A percentile compares a stretch with the other conserved stretches of the same genome.
Evolutionary conservation across 768 basidiomycete species (phyloP).

Genomic region (Auricularia heimuer): DNA sequence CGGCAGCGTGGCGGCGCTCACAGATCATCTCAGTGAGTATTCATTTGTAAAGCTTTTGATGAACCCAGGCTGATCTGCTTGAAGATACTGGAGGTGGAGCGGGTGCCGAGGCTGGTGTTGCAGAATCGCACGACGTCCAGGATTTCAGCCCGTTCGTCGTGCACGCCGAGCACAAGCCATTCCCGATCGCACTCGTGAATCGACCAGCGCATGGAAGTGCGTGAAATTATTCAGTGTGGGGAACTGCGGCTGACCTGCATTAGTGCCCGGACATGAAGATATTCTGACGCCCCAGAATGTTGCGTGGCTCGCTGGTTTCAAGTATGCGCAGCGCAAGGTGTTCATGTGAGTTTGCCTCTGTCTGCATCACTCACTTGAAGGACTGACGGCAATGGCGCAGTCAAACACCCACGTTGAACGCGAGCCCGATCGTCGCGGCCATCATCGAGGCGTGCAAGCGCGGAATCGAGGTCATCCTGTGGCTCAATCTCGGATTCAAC

Average conservation of each 20-base stretch:
- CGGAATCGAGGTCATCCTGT: conserved; percentile 50
- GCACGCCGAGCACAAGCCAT: conserved; percentile 44
- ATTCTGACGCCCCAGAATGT: conserved; percentile 50
- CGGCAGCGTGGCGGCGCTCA: conserved; percentile 22
- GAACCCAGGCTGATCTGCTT: neutral
- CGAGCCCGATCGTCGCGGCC: conserved; percentile 48
- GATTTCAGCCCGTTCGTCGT: conserved; percentile 55
- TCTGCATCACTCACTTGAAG: neutral
- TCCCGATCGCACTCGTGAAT: conserved; percentile 59
- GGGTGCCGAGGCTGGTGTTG: conserved; percentile 2
- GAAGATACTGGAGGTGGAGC: conserved; percentile 2
- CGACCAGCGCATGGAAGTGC: conserved; percentile 47
- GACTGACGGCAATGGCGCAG: conserved; percentile 16
- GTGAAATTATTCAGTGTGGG: conserved; percentile 6
- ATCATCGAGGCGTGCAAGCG: conserved; percentile 50
- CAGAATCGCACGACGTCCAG: conserved; percentile 17
- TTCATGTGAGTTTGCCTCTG: conserved; percentile 40
- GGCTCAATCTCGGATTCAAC: conserved; percentile 48
- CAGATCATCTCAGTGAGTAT: conserved; percentile 28
- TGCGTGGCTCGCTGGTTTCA: conserved; percentile 57
- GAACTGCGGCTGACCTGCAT: neutral
- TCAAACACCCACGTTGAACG: conserved; percentile 66
- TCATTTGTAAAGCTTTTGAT: neutral
- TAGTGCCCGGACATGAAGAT: conserved; percentile 34
- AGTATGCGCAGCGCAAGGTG: conserved; percentile 48